phyloP scores from a whole-genome alignment of 345 rosid species.

The Salix purpurea region DNA sequence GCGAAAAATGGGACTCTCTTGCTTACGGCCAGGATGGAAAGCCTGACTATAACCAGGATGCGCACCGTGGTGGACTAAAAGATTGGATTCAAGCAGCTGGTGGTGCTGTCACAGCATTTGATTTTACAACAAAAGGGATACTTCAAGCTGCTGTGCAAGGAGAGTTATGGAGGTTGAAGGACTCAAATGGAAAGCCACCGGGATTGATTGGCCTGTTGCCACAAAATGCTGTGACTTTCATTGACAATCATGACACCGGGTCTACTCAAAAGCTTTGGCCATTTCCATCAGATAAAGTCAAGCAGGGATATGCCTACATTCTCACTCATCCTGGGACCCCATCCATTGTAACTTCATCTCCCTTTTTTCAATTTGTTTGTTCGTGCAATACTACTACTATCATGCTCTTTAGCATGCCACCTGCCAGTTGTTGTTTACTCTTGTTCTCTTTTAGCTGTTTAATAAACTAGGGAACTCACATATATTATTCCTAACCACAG shows the following conservation, averaged over 20 bases:
- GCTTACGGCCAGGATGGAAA: conserved; percentile 52
- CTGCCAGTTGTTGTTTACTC: background rate
- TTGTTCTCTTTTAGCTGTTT: background rate
- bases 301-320: conserved; percentile 84
- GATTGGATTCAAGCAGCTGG: conserved; percentile 64
- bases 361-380: background rate
- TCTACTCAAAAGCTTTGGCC: conserved; percentile 59
- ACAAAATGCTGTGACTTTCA: conserved; percentile 64
- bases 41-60: conserved; percentile 46
- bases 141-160: conserved; percentile 75
- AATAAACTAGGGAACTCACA: background rate
- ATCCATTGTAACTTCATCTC: conserved; percentile 45
- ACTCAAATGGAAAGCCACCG: conserved; percentile 64
- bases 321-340: conserved; percentile 84
- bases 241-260: conserved; percentile 81
- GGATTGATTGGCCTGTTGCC: conserved; percentile 76
- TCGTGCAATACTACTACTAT: background rate
- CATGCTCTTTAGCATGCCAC: no score
- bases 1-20: conserved; percentile 69
- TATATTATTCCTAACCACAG: background rate
- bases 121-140: conserved; percentile 82
- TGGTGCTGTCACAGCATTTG: conserved; percentile 62
- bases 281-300: conserved; percentile 75
- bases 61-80: conserved; percentile 49
- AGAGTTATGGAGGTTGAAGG: conserved; percentile 70